These are phyloP conservation scores for Hortiboletus campestris DNA, from an alignment of 768 basidiomycete species.

Conservation along the genomic window DNA sequence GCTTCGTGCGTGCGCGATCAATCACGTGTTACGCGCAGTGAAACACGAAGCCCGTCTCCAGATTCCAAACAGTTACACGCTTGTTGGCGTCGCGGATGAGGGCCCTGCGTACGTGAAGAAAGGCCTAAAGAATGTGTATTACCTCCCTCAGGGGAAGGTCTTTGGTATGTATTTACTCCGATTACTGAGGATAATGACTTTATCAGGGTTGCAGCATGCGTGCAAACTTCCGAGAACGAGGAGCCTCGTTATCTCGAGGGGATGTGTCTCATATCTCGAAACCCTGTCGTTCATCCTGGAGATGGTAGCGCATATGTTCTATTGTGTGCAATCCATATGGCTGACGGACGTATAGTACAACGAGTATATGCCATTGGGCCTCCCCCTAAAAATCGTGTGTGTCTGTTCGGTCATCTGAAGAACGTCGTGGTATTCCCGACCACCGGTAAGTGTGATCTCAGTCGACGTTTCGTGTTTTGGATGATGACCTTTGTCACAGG, in stretches of 20 bases:
- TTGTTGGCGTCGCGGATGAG: conserved; percentile 85
- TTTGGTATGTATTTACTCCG: conserved; percentile 48
- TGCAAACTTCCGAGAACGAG: conserved; percentile 49
- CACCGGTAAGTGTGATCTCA: conserved; percentile 41
- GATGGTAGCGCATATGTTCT: conserved; percentile 47
- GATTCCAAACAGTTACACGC: conserved; percentile 61
- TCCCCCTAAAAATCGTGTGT: conserved; percentile 47
- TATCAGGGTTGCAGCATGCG: conserved; percentile 44
- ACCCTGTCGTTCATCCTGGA: conserved; percentile 74
- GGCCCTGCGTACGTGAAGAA: conserved; percentile 57
- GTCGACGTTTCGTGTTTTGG: too few relatives aligned
- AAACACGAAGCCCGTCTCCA: conserved; percentile 76
- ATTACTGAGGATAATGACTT: neutral
- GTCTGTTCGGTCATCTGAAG: conserved; percentile 52
- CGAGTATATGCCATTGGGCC: conserved; percentile 69
- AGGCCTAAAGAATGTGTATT: conserved; percentile 54
- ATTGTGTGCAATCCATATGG: neutral
- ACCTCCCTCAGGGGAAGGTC: conserved; percentile 55
- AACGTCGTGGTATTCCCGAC: conserved; percentile 74
- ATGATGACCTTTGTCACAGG: conserved; percentile 36
- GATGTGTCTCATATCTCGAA: conserved; percentile 60
- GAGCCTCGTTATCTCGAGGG: conserved; percentile 60
- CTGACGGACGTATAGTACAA: conserved; percentile 47
- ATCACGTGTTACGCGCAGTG: conserved; percentile 65
- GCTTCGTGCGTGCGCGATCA: conserved; percentile 59